Base-by-base conservation (phyloP, 2,329 filamentous ascomycete genomes). In the Pseudohalonectria lignicola region DNA sequence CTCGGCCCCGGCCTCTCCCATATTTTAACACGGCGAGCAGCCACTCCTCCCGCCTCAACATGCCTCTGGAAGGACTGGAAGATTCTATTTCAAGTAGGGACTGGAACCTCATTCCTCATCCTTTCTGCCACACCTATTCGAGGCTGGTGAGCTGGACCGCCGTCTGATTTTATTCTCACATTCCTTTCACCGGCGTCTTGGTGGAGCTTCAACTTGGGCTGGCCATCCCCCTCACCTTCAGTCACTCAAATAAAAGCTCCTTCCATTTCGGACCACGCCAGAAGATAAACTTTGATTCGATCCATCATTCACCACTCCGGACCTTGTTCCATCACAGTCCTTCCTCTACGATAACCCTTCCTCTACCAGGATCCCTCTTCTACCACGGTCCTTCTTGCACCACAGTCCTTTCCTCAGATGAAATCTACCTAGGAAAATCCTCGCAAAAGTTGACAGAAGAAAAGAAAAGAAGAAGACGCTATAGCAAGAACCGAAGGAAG, bases 91-190 rank as follows among this genome's bases (percentile, higher is more conserved):
- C n/a, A n/a, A n/a, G n/a, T n/a, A n/a, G n/a, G n/a, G n/a, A n/a
- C n/a, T n/a, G n/a, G n/a, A n/a, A n/a, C n/a, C 12, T 15, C 15
- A 36, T 28, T 23, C 21, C 23, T 36, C 34, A 36, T 36, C 16
- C 23, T 26, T 28, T 17, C 34, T 36, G 16, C 23, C 21, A 26
- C 19, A 36, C 34, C 26, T 12, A 12, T 26, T 26, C 23, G 10
- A 18, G 36, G 36, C 36, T 39, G 36, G 36, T 19, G 26, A 31
- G 20, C 36, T 38, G 36, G 30, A 23, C 15, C 36, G 31, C 20
- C 29, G 20, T 11, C 16, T 8, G 23, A 26, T 12, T 26, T 26
- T 26, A 7, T 26, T 26, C 23, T 36, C 18, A 19, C 36, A 25
- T 39, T 33, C 36, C 21, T 37, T 34, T 39, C 19, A 18, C 16